Evolutionary conservation across 768 basidiomycete genomes (phyloP), one percentile per base, ranked within the genome.

Genomic region (Arthromyces matolae): DNA sequence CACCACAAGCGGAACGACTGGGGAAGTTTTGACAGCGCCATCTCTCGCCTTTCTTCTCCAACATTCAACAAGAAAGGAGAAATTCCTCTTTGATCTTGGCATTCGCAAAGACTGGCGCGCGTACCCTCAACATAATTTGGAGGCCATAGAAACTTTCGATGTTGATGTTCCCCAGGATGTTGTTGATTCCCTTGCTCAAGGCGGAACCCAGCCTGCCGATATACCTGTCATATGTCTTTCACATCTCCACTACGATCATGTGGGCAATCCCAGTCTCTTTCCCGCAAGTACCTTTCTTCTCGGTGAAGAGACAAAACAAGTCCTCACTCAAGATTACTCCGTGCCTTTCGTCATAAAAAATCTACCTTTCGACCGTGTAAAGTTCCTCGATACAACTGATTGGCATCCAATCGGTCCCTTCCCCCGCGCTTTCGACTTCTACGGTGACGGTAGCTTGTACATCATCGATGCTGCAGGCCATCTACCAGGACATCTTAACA

Each of bases 391-490:
- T 2, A 34, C 52, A 13, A 19, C 14, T 4, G 42, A 45, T n/a
- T 58, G 57, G 56, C 43, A 47, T n/a, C 46, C 59, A 6, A 19
- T 58, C 1, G 59, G 57, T 2, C 52, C 52, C 1, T 60, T 58
- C 16, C 75, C 77, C 22, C 69, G 59, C 19, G 75, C 77, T 4
- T 55, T 74, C 16, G 79, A 84, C 62, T 75, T 71, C 55, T 81
- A 75, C 53, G 71, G 71, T 16, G 81, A 85, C 51, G 81, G 81
- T 6, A 78, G 76, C 53, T 57, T 81, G 28, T 83, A 78, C 54
- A 68, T 84, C 51, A 57, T 83, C 49, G 76, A 83, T 53, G 72
- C 80, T 1, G 71, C 80, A 1, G 81, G 82, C 0, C 81, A 84
- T 57, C 57, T 80, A 24, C 60, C 64, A 1, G 82, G 83, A 0